Evolutionary conservation across 305 asterid genomes (phyloP).

Genomic region (Fraxinus floribunda): DNA sequence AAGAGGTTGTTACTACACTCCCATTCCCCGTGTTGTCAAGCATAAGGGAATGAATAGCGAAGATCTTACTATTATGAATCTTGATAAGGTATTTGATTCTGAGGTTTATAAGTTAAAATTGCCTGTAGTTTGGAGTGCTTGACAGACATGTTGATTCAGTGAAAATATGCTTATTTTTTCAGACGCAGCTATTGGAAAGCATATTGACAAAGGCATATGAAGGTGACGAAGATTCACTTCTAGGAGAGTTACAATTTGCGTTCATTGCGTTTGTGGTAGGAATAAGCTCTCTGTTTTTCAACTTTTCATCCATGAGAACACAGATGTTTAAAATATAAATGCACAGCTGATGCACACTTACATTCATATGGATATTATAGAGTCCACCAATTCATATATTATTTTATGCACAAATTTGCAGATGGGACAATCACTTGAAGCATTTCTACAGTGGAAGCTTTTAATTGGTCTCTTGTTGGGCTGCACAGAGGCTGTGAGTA

Average conservation of each 20-base stretch:
- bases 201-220: conserved; percentile 64
- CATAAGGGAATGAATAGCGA: conserved; percentile 59
- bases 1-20: conserved; percentile 76
- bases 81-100: conserved; percentile 67
- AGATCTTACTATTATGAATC: conserved; percentile 81
- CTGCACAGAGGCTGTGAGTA: conserved; percentile 86
- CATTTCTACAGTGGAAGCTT: conserved; percentile 86
- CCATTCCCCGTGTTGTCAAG: conserved; percentile 84
- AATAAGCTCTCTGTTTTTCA: conserved; percentile 6
- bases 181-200: conserved; percentile 77
- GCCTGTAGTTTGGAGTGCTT: conserved; percentile 8
- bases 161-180: conserved; percentile 22
- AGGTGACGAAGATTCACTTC: conserved; percentile 70
- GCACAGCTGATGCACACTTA: not conserved
- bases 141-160: conserved; percentile 19
- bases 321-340: not conserved
- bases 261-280: conserved; percentile 77
- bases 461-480: conserved; percentile 75
- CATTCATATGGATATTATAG: conserved; percentile 7
- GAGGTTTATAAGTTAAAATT: conserved; percentile 11
- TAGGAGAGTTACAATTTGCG: conserved; percentile 90
- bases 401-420: conserved; percentile 38
- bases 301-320: not conserved
- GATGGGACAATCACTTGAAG: conserved; percentile 98
- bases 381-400: conserved; percentile 10